Evolutionary conservation across 495 filamentous ascomycete species (phyloP).

Genomic region (Niebla homalea): DNA sequence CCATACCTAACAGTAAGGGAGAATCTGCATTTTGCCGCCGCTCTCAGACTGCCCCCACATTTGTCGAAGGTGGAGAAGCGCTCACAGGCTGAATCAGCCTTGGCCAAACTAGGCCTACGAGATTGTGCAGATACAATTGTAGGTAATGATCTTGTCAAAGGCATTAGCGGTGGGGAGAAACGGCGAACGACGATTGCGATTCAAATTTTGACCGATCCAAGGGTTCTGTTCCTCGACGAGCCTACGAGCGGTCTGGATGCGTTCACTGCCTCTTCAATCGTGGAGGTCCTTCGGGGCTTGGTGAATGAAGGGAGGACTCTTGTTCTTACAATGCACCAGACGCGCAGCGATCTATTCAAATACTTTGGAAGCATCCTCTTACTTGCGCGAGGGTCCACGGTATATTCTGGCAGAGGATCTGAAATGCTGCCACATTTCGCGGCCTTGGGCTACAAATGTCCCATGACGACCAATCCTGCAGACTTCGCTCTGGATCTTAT

Average conservation of each 20-base stretch:
- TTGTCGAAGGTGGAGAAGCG: slow-evolving; percentile 53
- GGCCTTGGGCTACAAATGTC: slow-evolving; percentile 45
- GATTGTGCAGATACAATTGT: slow-evolving; percentile 66
- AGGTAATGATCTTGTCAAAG: slow-evolving; percentile 56
- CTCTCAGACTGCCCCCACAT: slow-evolving; percentile 51
- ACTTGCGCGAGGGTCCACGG: slow-evolving; percentile 48
- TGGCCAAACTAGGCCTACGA: slow-evolving; percentile 61
- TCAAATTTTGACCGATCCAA: slow-evolving; percentile 60
- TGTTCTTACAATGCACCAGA: slow-evolving; percentile 63
- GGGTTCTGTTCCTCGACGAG: slow-evolving; percentile 57
- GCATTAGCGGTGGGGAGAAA: slow-evolving; percentile 68
- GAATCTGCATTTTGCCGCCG: slow-evolving; percentile 54
- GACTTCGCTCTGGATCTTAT: slow-evolving; percentile 67
- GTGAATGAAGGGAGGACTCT: slow-evolving; percentile 62
- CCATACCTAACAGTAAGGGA: slow-evolving; percentile 64
- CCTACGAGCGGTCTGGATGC: slow-evolving; percentile 66
- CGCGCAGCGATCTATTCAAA: slow-evolving; percentile 56
- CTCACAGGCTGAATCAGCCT: slow-evolving; percentile 51
- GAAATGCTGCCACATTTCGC: slow-evolving; percentile 54
- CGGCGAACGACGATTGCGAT: slow-evolving; percentile 61
- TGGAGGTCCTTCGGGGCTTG: slow-evolving; percentile 52
- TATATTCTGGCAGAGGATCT: slow-evolving; percentile 51
- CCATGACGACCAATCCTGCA: slow-evolving; percentile 54
- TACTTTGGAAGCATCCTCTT: slow-evolving; percentile 59
- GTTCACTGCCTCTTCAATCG: slow-evolving; percentile 61